Evolutionary conservation across 768 basidiomycete genomes (phyloP).

Genomic region (Mycena indigotica): DNA sequence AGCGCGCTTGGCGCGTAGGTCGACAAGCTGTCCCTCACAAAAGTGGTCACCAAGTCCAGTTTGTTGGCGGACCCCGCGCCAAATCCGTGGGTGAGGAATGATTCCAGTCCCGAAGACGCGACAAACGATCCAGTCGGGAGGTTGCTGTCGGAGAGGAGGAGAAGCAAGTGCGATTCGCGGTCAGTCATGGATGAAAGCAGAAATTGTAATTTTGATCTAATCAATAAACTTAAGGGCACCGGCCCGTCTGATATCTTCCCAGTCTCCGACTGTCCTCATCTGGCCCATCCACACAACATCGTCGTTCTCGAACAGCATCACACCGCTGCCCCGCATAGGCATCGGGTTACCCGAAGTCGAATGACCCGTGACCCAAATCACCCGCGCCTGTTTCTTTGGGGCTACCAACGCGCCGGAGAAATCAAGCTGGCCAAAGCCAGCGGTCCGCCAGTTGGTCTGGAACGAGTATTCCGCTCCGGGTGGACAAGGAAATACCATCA

Average conservation of each 20-base stretch:
- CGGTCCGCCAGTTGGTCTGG: neutral
- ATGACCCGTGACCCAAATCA: neutral
- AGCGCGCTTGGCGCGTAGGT: slow-evolving; percentile 78
- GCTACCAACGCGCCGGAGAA: slow-evolving; percentile 8
- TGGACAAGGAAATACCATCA: neutral
- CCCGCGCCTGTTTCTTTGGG: neutral
- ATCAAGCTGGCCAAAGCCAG: neutral
- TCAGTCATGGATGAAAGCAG: slow-evolving; percentile 26
- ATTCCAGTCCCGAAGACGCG: slow-evolving; percentile 91
- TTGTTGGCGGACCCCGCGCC: slow-evolving; percentile 27
- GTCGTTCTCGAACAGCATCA: slow-evolving; percentile 9
- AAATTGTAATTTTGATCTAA: no score
- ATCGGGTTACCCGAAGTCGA: neutral
- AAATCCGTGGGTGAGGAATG: slow-evolving; percentile 86
- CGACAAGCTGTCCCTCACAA: slow-evolving; percentile 71
- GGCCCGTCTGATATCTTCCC: slow-evolving; percentile 4
- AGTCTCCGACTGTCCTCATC: neutral
- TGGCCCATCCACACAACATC: slow-evolving; percentile 11
- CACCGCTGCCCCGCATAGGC: neutral
- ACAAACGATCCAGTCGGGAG: slow-evolving; percentile 97
- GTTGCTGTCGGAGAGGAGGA: slow-evolving; percentile 87
- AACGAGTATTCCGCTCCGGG: neutral
- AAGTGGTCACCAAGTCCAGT: slow-evolving; percentile 49
- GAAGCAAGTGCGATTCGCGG: slow-evolving; percentile 68
- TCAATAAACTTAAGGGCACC: neutral